Evolutionary conservation across 805 yeast genomes (phyloP).

Genomic region (Peterozyma toletana): DNA sequence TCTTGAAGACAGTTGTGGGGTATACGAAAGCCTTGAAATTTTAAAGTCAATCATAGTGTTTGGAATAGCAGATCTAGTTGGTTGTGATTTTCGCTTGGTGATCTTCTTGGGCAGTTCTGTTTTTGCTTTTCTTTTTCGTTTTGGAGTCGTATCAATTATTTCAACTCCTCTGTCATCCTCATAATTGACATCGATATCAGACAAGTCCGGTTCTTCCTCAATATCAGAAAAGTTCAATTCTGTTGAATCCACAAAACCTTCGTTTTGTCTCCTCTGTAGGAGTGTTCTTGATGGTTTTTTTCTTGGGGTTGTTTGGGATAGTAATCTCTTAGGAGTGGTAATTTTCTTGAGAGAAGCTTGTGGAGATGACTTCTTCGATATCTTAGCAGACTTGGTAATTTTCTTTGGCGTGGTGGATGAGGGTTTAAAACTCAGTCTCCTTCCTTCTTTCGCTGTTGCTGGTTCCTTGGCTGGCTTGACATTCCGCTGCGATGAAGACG

Average conservation of each 20-base stretch:
- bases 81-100: not conserved
- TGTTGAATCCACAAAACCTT: not conserved
- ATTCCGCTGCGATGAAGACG: slow-evolving; percentile 1
- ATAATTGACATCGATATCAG: slow-evolving; percentile 6
- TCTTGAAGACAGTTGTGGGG: slow-evolving; percentile 4
- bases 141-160: not conserved
- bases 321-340: not conserved
- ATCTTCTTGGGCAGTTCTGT: not conserved
- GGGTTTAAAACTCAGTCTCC: slow-evolving; percentile 1
- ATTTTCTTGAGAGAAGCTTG: not conserved
- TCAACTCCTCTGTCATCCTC: slow-evolving; percentile 1
- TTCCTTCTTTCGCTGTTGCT: too few species aligned
- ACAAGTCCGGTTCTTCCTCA: slow-evolving; percentile 8
- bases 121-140: not conserved
- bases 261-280: not conserved
- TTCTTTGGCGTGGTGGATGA: slow-evolving; percentile 1
- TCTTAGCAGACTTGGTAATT: too few species aligned
- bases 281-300: not conserved
- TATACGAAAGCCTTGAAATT: slow-evolving; percentile 4
- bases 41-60: slow-evolving; percentile 3
- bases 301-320: not conserved
- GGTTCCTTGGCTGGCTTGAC: not conserved
- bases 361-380: slow-evolving; percentile 3
- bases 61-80: not conserved
- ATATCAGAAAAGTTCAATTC: slow-evolving; percentile 2